Evolutionary conservation across 139 green algal genomes (phyloP), one percentile per base, ranked within the genome.

Genomic region (Chlorella sp.): DNA sequence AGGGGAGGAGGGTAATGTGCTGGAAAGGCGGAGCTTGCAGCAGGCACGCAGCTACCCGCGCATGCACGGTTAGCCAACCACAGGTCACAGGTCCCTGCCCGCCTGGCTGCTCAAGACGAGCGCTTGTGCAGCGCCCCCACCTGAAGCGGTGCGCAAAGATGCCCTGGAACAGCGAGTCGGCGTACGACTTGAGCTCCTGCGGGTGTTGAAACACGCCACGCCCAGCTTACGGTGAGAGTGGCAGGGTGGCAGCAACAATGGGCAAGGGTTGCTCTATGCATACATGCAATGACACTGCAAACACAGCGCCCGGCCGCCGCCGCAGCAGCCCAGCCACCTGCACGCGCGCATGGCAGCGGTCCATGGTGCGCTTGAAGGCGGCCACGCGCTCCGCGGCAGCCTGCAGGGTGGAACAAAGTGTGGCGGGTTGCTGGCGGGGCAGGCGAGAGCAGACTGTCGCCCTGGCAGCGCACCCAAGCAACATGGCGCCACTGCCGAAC

Each of bases 91-190:
- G n/a, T n/a, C n/a, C n/a, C n/a, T n/a, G n/a, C n/a, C n/a, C n/a
- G n/a, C n/a, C n/a, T n/a, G n/a, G n/a, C n/a, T n/a, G n/a, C n/a
- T n/a, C n/a, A n/a, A n/a, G n/a, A n/a, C n/a, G n/a, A n/a, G n/a
- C n/a, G n/a, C n/a, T n/a, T n/a, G n/a, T n/a, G n/a, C n/a, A n/a
- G n/a, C 30, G 34, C 20, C 34, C 36, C 13, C 80, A 86, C 88
- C 89, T 93, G 84, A 95, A 95, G 9, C 92, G 65, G 69, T 90
- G 85, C 19, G 72, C 73, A 44, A 93, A 94, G 2, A 98, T 85
- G 34, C 87, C 89, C 36, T 89, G 84, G 81, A 94, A 95, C 32
- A 94, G 64, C 26, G 83, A 41, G 36, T 91, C 86, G 34, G 92
- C 90, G 69, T 91, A 85, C 38, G 81, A 76, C 46, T 90, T 75